A percentile compares a stretch with the other conserved stretches of the same genome.
phyloP scores from a whole-genome alignment of 805 yeast genomes.

The Saccharomycopsis babjevae region DNA sequence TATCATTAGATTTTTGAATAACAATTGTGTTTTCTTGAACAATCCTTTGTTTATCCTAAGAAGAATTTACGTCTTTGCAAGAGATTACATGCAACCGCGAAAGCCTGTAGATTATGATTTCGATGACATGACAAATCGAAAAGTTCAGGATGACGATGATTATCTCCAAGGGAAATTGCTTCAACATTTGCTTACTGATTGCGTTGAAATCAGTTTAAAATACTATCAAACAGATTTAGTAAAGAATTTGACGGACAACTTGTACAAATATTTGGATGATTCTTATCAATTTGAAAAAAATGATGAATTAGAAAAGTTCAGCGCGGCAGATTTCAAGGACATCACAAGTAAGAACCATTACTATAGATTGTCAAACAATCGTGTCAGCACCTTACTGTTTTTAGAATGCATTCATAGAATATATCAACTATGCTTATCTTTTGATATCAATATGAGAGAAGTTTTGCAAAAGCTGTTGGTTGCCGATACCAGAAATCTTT shows the following conservation, averaged over 20 bases:
- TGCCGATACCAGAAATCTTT: constrained; percentile 32
- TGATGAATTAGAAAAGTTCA: neutral
- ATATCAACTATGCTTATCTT: constrained; percentile 46
- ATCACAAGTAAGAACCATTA: neutral
- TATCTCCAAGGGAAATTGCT: constrained; percentile 56
- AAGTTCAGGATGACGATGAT: constrained; percentile 44
- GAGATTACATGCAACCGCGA: constrained; percentile 44
- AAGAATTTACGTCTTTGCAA: constrained; percentile 52
- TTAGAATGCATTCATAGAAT: constrained; percentile 31
- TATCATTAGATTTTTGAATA: constrained; percentile 39
- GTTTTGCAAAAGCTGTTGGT: constrained; percentile 29
- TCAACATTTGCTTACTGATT: constrained; percentile 48
- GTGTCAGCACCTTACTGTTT: constrained; percentile 10
- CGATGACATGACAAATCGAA: constrained; percentile 26
- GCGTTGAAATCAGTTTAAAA: constrained; percentile 33
- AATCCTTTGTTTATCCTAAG: constrained; percentile 40
- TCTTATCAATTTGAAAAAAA: neutral
- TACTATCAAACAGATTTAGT: constrained; percentile 23
- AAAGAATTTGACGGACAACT: constrained; percentile 19
- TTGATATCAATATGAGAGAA: constrained; percentile 50
- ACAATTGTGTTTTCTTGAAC: constrained; percentile 28
- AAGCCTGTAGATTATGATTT: constrained; percentile 28
- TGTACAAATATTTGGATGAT: neutral
- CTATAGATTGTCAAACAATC: neutral
- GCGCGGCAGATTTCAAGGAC: neutral